A percentile compares a stretch with the other conserved stretches of the same genome.
Evolutionary conservation across 2,329 filamentous ascomycete species (phyloP).

Genomic region (Cladorrhinum sp.): DNA sequence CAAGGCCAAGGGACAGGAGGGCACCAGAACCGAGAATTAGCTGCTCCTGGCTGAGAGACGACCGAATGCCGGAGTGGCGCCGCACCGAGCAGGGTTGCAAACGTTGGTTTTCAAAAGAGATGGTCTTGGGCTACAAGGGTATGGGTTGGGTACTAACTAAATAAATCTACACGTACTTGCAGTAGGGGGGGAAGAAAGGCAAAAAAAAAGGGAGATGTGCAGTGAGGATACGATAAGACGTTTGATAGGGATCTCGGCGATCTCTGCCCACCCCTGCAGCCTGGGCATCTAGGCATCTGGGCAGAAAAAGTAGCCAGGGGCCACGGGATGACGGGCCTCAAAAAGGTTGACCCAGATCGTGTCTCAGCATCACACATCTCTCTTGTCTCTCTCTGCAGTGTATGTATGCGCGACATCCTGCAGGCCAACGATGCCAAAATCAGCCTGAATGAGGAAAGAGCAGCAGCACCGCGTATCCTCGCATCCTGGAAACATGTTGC

Average conservation of each 20-base stretch:
- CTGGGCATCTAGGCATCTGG: not conserved
- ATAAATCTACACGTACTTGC: too few species aligned
- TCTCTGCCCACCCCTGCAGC: not conserved
- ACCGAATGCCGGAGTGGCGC: conserved; percentile 1
- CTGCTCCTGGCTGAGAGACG: not conserved
- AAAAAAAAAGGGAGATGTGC: not conserved
- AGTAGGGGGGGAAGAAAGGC: too few species aligned
- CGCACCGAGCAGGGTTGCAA: not conserved
- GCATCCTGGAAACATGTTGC: not conserved
- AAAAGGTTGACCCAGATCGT: conserved; percentile 3
- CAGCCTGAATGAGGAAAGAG: conserved; percentile 1
- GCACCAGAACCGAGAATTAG: too few species aligned
- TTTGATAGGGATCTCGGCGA: not conserved
- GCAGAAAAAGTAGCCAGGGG: not conserved
- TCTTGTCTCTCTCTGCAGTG: not conserved
- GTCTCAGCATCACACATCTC: not conserved
- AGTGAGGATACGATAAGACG: not conserved
- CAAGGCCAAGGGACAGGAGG: not conserved
- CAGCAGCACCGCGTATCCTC: not conserved
- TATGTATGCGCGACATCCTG: not conserved
- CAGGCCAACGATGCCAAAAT: not conserved
- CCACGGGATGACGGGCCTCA: conserved; percentile 9
- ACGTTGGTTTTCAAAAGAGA: not conserved
- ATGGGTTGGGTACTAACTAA: not conserved
- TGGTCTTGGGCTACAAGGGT: not conserved